Evolutionary conservation across 2,329 filamentous ascomycete species (phyloP).

Genomic region (Aspergillus floridensis): DNA sequence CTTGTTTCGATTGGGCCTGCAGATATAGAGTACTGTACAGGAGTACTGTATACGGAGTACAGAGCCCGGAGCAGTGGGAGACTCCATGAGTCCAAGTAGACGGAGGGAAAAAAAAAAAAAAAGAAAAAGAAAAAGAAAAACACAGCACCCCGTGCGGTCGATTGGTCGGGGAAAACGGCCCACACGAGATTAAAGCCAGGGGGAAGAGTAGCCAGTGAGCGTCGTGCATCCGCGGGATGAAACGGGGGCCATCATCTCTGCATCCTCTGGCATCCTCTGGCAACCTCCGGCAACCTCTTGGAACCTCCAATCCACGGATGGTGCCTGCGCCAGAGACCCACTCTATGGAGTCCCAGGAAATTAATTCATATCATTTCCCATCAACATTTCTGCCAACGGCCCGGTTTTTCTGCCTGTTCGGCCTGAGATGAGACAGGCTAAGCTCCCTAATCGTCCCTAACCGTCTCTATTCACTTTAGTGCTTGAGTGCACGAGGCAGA

Average conservation of each 20-base stretch:
- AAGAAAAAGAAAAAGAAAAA: background rate
- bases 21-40: background rate
- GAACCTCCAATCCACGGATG: conserved; percentile 9
- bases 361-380: conserved; percentile 7
- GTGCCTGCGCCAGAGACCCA: conserved; percentile 12
- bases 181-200: conserved; percentile 10
- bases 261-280: no score
- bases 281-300: no score
- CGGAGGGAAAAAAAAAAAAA: no score
- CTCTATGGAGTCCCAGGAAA: background rate
- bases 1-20: background rate
- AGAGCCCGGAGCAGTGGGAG: background rate
- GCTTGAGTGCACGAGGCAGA: background rate
- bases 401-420: background rate
- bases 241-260: conserved; percentile 13
- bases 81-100: no score
- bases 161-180: background rate
- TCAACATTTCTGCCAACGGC: background rate
- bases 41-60: background rate
- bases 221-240: background rate
- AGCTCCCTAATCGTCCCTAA: background rate
- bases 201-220: conserved; percentile 1
- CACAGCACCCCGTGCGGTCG: background rate
- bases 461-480: no score
- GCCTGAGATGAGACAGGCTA: background rate